Conservation (phyloP, 352 stramenopile genomes). For the Phytophthora crassamura region DNA sequence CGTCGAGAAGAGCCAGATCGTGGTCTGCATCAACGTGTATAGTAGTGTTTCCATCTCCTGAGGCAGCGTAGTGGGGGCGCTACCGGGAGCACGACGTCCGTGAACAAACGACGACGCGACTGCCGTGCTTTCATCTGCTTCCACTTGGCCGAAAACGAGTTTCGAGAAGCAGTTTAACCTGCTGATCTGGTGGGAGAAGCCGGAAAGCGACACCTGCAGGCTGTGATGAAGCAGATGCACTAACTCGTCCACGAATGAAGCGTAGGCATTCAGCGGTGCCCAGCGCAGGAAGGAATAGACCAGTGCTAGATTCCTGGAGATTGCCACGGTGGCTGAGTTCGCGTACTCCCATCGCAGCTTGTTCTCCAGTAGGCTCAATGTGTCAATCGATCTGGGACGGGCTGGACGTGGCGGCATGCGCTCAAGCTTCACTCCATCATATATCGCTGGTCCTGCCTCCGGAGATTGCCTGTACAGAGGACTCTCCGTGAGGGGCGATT, state of each 20-base stretch:
- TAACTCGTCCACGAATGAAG: conserved; percentile 56
- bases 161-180: conserved; percentile 50
- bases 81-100: background rate
- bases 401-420: background rate
- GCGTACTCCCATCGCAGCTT: conserved; percentile 25
- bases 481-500: too few species aligned
- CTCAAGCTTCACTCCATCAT: too few species aligned
- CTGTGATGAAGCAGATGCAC: conserved; percentile 45
- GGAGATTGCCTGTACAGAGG: too few species aligned
- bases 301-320: conserved; percentile 63
- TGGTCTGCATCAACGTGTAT: conserved; percentile 33
- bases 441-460: too few species aligned
- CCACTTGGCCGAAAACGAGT: conserved; percentile 37
- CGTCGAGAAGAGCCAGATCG: conserved; percentile 50
- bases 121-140: background rate
- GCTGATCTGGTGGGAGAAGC: conserved; percentile 14
- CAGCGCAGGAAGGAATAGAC: conserved; percentile 54
- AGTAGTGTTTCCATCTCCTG: conserved; percentile 47
- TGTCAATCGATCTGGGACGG: background rate
- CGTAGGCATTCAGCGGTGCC: conserved; percentile 54
- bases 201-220: conserved; percentile 35
- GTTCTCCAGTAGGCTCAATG: conserved; percentile 4
- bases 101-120: background rate
- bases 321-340: conserved; percentile 32
- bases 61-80: conserved; percentile 1